These are phyloP conservation scores for Colletotrichum sp. DNA, from an alignment of 2,329 filamentous ascomycete genomes.

Conservation along the genomic window DNA sequence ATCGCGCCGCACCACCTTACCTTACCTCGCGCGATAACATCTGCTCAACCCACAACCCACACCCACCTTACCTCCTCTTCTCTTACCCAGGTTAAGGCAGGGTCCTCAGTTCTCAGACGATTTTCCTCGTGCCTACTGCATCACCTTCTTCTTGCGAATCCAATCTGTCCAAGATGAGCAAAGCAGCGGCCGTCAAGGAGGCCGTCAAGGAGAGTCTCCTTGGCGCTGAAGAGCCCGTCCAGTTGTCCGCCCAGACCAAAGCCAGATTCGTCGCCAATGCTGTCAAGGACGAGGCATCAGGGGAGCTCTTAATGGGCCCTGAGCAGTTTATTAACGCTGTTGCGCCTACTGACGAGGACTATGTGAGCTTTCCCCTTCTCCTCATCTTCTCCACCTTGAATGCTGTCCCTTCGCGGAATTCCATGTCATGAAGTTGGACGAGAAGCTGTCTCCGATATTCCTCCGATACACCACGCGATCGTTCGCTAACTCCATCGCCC, in stretches of 20 bases:
- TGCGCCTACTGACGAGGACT: slow-evolving; percentile 86
- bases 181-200: slow-evolving; percentile 62
- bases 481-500: background rate
- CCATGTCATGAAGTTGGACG: background rate
- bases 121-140: background rate
- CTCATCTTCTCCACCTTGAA: background rate
- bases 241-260: slow-evolving; percentile 77
- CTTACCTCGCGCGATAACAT: background rate
- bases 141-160: background rate
- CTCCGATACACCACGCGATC: slow-evolving; percentile 1
- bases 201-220: slow-evolving; percentile 82
- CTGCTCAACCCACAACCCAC: slow-evolving; percentile 19
- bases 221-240: slow-evolving; percentile 61
- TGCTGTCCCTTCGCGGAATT: background rate
- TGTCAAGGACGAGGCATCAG: slow-evolving; percentile 73
- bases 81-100: slow-evolving; percentile 1
- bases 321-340: slow-evolving; percentile 92
- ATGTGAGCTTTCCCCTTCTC: slow-evolving; percentile 62
- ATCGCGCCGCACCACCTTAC: slow-evolving; percentile 6
- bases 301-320: slow-evolving; percentile 80
- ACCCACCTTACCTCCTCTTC: background rate
- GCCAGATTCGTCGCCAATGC: slow-evolving; percentile 80
- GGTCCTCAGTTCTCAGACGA: background rate
- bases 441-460: background rate
- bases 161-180: slow-evolving; percentile 39